phyloP scores from a whole-genome alignment of 192 early-diverging fungal species.

The Umbelopsis sp. region DNA sequence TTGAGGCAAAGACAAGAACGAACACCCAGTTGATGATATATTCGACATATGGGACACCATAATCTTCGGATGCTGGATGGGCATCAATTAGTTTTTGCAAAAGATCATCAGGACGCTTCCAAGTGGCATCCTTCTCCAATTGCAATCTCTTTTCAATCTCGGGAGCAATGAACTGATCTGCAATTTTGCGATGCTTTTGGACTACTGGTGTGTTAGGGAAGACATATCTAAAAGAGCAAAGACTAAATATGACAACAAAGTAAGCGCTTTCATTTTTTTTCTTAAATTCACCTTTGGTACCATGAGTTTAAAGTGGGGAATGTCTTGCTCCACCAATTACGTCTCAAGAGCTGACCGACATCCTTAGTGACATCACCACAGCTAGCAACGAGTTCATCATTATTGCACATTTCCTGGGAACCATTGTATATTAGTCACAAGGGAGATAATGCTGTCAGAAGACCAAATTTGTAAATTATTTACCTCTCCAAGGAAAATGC shows the following conservation, averaged over 20 bases:
- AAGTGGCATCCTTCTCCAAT: not conserved
- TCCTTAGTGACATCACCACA: conserved; percentile 1
- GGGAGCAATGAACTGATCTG: not conserved
- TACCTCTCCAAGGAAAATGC: conserved; percentile 22
- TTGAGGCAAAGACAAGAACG: conserved; percentile 37
- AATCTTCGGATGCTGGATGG: conserved; percentile 28
- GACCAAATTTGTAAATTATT: not conserved
- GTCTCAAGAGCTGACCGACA: not conserved
- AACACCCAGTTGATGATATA: conserved; percentile 28
- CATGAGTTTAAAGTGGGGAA: conserved; percentile 7
- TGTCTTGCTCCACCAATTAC: not conserved
- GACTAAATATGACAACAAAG: too few relatives aligned
- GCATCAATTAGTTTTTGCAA: conserved; percentile 39
- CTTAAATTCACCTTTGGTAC: conserved; percentile 10
- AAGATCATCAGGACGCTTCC: conserved; percentile 34
- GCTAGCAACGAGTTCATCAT: not conserved
- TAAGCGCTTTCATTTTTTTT: too few relatives aligned
- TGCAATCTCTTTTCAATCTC: conserved; percentile 12
- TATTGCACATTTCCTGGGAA: not conserved
- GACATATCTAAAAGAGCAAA: not conserved
- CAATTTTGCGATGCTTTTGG: not conserved
- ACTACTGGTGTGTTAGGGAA: conserved; percentile 3
- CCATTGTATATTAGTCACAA: too few relatives aligned
- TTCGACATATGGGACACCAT: conserved; percentile 21
- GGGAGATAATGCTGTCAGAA: too few relatives aligned